Evolutionary conservation across 2,329 filamentous ascomycete genomes (phyloP), one percentile per base, ranked within the genome.

Genomic region (Microdochium bolleyi): DNA sequence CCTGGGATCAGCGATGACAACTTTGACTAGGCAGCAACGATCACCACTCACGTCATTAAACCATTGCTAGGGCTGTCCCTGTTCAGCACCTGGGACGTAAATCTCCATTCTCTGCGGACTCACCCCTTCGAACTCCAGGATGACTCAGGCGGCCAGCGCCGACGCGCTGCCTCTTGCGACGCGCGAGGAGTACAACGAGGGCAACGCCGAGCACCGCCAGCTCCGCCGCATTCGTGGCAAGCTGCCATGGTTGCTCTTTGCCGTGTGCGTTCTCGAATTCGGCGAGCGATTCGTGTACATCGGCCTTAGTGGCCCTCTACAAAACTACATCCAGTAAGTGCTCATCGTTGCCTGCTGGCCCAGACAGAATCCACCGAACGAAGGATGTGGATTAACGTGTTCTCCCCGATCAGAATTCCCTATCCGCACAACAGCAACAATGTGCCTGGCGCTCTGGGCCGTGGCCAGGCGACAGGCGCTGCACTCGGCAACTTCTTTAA

Each of bases 241-340:
- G 4, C 34, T 38, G 7, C 34, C 34, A 8, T 38, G 34, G 34
- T 19, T 38, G n/a, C 34, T 38, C 5, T 38, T 38, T 14, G 34
- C 34, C n/a, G 34, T 38, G 7, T 38, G 34, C 34, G 34, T 38
- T 16, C 34, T 38, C 34, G 34, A 60, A 49, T 55, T 60, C 50
- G 70, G 72, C 55, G 80, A 83, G 63, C 77, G 80, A 52, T 83
- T 83, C 68, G 76, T 79, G 53, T 82, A 77, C 70, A 81, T 80
- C 56, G 77, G 77, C 56, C 71, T 76, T 53, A 72, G 72, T 49
- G 78, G 77, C 53, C 62, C 78, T 37, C 80, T 80, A 64, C 77
- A 80, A 57, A 82, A 82, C 63, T 82, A 81, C 61, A 71, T 80
- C 57, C 67, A 70, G 54, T 57, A 62, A 51, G 54, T 61, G 9